Base-by-base conservation (phyloP, 108 stramenopile genomes). In the Stephanodiscus triporus region DNA sequence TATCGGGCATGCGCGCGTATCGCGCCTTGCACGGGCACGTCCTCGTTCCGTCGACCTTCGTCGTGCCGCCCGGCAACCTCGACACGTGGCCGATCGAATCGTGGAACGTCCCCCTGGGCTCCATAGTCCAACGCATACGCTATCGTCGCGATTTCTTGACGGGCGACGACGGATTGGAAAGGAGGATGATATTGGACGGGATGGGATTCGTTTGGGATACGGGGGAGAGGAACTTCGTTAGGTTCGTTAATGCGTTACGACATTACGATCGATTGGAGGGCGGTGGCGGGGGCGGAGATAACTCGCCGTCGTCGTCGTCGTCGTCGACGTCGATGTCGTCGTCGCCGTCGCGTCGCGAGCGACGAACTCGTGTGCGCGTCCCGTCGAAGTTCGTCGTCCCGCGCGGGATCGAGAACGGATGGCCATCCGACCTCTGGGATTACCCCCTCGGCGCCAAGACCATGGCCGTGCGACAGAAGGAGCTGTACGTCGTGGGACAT, bases 141-240 rank as follows among this genome's bases (percentile, higher is more conserved):
- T 67, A 70, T 16, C 77, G 91, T 1, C 73, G 86, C 64, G 91
- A 91, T 69, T 89, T 89, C 69, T 51, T 95, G n/a, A 36, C 71
- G 19, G 84, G 65, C 16, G 38, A 66, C 74, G 74, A 51, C 68
- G 68, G 58, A 45, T 37, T 64, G 17, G 61, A 77, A 10, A 60
- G 94, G 48, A 77, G 86, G 60, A 48, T 58, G 13, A 89, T 91
- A 64, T 56, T 95, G 27, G 87, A 91, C 74, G 82, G 75, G 6
- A 23, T 92, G 24, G 89, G 88, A 14, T 95, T 95, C 63, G 85
- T 95, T 1, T 95, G 89, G 90, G 86, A 90, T 54, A 81, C 83
- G 11, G 72, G 82, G 27, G 90, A 92, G 53, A 48, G 84, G 30
- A 60, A 75, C 14, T 95, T 91, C 64, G 42, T 68, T 13, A 85